A percentile compares a stretch with the other conserved stretches of the same genome.
These are phyloP conservation scores for Brassica cretica DNA, from an alignment of 345 rosid species.

Conservation along the genomic window DNA sequence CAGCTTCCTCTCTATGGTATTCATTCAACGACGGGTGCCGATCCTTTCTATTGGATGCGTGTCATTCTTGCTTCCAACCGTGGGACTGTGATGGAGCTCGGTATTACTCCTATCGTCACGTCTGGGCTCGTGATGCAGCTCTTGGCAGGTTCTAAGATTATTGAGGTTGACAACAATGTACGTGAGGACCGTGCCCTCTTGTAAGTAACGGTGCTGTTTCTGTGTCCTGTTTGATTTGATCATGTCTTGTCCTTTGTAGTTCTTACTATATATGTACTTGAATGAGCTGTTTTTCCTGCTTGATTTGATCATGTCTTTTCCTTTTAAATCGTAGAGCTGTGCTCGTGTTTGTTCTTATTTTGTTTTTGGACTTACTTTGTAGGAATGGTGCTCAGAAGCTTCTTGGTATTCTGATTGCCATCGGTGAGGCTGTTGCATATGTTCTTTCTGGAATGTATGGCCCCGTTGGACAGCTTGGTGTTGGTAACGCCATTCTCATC, in stretches of 20 bases:
- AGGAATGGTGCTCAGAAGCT: conserved; percentile 86
- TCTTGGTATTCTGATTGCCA: conserved; percentile 70
- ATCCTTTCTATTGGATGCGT: conserved; percentile 82
- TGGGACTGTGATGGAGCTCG: conserved; percentile 78
- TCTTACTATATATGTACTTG: no score
- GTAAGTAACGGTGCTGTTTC: conserved; percentile 39
- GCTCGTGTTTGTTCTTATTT: conserved; percentile 10
- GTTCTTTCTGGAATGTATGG: conserved; percentile 91
- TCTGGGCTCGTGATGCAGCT: conserved; percentile 73
- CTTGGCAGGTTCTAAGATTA: conserved; percentile 73
- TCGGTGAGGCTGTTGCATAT: conserved; percentile 82
- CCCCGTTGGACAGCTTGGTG: conserved; percentile 74
- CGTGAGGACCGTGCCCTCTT: conserved; percentile 72
- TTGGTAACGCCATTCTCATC: conserved; percentile 76
- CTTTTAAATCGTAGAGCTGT: neutral
- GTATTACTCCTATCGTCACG: conserved; percentile 71
- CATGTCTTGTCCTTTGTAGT: neutral
- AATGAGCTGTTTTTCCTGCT: neutral
- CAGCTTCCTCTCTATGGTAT: conserved; percentile 78
- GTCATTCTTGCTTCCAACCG: conserved; percentile 75
- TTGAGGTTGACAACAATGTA: conserved; percentile 70
- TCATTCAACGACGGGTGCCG: conserved; percentile 66
- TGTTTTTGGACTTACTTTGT: conserved; percentile 9
- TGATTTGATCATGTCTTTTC: neutral
- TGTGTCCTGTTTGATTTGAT: neutral